Conservation (phyloP, 805 yeast species). For the Zygotorulaspora florentina region DNA sequence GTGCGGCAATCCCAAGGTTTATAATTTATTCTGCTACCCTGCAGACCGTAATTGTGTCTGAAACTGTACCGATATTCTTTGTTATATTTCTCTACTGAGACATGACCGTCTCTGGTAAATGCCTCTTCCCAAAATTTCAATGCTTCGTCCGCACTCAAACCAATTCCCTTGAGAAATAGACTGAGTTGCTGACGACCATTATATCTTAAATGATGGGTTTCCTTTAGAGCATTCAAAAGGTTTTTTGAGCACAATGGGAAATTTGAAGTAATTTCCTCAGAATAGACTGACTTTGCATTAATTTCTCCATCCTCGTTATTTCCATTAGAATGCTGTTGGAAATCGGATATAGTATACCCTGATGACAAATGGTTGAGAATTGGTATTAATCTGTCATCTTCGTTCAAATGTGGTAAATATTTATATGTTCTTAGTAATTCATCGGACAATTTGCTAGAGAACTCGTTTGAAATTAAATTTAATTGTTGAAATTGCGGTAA, state of each 20-base stretch:
- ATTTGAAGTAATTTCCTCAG: constrained; percentile 51
- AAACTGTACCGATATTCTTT: constrained; percentile 87
- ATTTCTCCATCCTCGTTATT: constrained; percentile 43
- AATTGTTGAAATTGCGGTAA: constrained; percentile 80
- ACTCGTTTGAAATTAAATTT: constrained; percentile 66
- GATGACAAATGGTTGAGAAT: constrained; percentile 72
- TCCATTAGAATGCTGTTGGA: constrained; percentile 35
- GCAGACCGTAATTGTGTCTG: constrained; percentile 86
- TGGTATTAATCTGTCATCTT: constrained; percentile 85
- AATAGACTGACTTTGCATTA: constrained; percentile 56
- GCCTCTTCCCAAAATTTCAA: constrained; percentile 75
- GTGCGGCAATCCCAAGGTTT: constrained; percentile 82
- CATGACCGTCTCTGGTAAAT: constrained; percentile 53
- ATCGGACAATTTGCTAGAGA: constrained; percentile 45
- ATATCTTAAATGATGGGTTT: constrained; percentile 71
- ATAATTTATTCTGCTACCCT: constrained; percentile 83
- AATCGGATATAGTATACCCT: constrained; percentile 60
- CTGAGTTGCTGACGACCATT: constrained; percentile 82
- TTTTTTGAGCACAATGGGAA: constrained; percentile 80
- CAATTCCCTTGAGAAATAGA: constrained; percentile 83
- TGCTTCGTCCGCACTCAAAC: constrained; percentile 83
- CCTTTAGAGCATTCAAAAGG: constrained; percentile 56
- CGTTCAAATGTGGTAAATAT: constrained; percentile 78
- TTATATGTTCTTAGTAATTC: constrained; percentile 67
- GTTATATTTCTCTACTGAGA: constrained; percentile 69